Evolutionary conservation across 352 stramenopile genomes (phyloP).

Genomic region (Phytophthora sojae): DNA sequence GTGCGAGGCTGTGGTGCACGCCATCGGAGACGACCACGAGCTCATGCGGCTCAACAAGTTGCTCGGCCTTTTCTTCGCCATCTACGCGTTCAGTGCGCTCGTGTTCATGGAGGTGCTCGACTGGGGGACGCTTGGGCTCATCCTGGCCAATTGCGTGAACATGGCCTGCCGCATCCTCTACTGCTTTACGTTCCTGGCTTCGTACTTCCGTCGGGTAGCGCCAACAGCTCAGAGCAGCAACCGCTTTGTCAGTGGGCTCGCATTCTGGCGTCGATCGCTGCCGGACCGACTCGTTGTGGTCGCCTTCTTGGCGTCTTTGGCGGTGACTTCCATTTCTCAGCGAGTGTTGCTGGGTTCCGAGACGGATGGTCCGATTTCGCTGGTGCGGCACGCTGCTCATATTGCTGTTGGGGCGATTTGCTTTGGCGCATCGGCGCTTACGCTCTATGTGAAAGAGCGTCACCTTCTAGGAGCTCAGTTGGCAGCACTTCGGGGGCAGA

Average conservation of each 20-base stretch:
- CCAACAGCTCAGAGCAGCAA: constrained; percentile 2
- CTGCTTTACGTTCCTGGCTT: constrained; percentile 75
- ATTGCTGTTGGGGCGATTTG: constrained; percentile 56
- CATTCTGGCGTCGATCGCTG: constrained; percentile 63
- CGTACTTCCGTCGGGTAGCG: constrained; percentile 48
- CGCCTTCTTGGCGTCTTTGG: constrained; percentile 53
- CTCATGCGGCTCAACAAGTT: constrained; percentile 86
- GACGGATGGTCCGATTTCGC: constrained; percentile 18
- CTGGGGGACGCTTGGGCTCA: constrained; percentile 75
- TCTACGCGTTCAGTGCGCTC: constrained; percentile 70
- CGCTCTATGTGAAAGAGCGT: constrained; percentile 62
- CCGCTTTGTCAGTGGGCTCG: constrained; percentile 26
- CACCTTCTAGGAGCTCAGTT: constrained; percentile 49
- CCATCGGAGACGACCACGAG: constrained; percentile 69
- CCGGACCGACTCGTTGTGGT: constrained; percentile 57
- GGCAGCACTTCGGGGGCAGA: constrained; percentile 31
- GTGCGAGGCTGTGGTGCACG: constrained; percentile 97
- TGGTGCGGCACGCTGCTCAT: constrained; percentile 51
- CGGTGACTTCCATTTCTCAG: constrained; percentile 49
- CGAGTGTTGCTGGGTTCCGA: constrained; percentile 47
- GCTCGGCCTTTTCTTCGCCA: constrained; percentile 81
- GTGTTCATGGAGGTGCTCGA: constrained; percentile 70
- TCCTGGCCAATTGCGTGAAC: constrained; percentile 89
- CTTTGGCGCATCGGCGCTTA: constrained; percentile 45
- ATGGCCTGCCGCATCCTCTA: constrained; percentile 88